Base-by-base conservation (phyloP, 1,139 yeast genomes). In the Sugiyamaella novakii region DNA sequence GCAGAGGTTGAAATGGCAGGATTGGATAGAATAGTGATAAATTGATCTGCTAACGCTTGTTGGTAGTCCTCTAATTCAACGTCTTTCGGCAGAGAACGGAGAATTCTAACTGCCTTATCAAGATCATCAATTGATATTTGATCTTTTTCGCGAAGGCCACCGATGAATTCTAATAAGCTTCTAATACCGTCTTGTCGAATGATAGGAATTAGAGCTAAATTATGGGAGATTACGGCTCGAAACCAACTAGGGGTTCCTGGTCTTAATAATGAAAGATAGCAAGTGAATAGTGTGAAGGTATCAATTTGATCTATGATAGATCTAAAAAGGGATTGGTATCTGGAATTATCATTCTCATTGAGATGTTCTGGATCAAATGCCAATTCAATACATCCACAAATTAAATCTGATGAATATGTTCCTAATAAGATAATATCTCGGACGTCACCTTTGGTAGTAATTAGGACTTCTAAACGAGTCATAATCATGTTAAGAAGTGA, bases 61-160 rank as follows among this genome's bases (percentile, higher is more conserved):
- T 81, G 83, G 61, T 87, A 88, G 0, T 65, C 73, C 0, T 64
- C 65, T 1, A 81, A 71, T 1, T 73, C 52, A 10, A 83, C 60
- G 1, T 66, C 59, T 50, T 69, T 70, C 0, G 96, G 96, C 56
- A 82, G 81, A 33, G 81, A 69, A 37, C 84, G 65, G 10, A 87
- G 66, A 1, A 87, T 75, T 43, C 74, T 76, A 15, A 86, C 79
- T 1, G 87, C 84, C 53, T 82, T 78, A 21, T 81, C 81, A 46
- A 87, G 73, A 57, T 81, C 84, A 42, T 47, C 29, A 18, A 81
- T 66, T 52, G 82, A 81, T 5, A 88, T 70, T 24, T 83, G 82
- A 47, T 84, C 94, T 49, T 76, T 76, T 38, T 87, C 95, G 53
- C 96, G 71, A 31, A 86, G 70, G 0, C 95, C 96, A 12, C 87